Base-by-base conservation (phyloP, 208 protist genomes). In the Porcisia deanei region DNA sequence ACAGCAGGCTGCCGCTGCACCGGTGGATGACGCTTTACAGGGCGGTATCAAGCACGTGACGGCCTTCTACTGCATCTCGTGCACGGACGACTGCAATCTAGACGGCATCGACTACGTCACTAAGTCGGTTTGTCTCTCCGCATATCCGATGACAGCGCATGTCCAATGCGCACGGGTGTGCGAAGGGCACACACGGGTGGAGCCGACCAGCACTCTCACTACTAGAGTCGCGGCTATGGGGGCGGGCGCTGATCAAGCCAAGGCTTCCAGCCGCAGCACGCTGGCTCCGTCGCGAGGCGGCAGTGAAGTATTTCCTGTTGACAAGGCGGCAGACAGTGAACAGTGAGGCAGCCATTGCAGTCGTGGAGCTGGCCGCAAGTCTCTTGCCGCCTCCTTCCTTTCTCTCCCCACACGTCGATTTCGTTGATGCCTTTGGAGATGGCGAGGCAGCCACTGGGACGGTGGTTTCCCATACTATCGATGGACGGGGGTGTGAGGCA, bases 41-140 rank as follows among this genome's bases (percentile, higher is more conserved):
- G 93, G 93, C 37, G 93, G 93, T 30, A 80, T 95, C 53, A 97
- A 97, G 82, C 80, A 90, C 71, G 89, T 96, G 7, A 69, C 73
- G 1, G 90, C 84, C 39, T 96, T 96, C 67, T 96, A 93, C 73
- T 89, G 83, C 76, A 87, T 97, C 83, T 84, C 89, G 43, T 97
- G 93, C 86, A 92, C 91, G 12, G 93, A 97, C 25, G 91, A 97
- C 54, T 76, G 81, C 63, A 84, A 87, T 60, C 61, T 95, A 25
- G 88, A 94, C 41, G 93, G 89, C 0, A 77, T 95, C 12, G 90
- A 97, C 73, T 97, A 95, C 75, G 77, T 95, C 53, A 93, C 93
- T 9, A 81, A 87, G 54, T 75, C 82, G 57, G 87, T 88, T 63
- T 95, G 89, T 74, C 73, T 94, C 49, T 94, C 87, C 9, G 89